Conservation (phyloP, 805 yeast species). For the Kuraishia ogatae region DNA sequence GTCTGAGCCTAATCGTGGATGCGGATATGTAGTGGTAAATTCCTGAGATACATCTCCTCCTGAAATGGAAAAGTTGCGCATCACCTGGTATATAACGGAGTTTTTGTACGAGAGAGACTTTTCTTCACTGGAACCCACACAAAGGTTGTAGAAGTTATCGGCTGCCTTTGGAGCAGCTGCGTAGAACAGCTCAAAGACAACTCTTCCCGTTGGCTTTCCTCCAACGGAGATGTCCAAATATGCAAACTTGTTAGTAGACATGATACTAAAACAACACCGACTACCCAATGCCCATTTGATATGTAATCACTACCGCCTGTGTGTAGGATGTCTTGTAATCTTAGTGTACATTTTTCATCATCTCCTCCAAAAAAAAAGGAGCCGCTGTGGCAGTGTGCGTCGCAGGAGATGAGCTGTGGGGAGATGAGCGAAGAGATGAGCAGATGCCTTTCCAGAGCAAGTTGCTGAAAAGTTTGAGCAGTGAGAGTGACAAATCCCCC, state of each 20-base stretch:
- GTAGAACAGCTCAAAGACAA: conserved; percentile 46
- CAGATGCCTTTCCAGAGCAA: not conserved
- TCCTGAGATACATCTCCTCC: conserved; percentile 43
- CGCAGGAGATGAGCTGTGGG: not conserved
- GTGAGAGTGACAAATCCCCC: too few relatives aligned
- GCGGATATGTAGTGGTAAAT: conserved; percentile 12
- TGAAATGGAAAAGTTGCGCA: conserved; percentile 65
- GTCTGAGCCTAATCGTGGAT: conserved; percentile 22
- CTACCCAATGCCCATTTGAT: too few relatives aligned
- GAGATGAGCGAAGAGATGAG: not conserved
- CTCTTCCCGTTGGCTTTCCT: conserved; percentile 37
- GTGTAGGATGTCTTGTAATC: too few relatives aligned
- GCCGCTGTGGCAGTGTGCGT: not conserved
- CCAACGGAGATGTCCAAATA: conserved; percentile 48
- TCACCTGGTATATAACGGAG: conserved; percentile 50
- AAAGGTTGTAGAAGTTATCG: conserved; percentile 40
- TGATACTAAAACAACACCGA: too few relatives aligned
- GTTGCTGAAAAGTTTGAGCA: not conserved
- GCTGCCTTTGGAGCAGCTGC: conserved; percentile 49
- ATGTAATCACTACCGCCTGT: not conserved
- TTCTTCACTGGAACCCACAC: conserved; percentile 19
- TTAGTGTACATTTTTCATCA: not conserved
- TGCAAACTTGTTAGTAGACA: conserved; percentile 11
- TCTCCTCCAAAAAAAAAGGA: not conserved
- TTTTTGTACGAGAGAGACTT: conserved; percentile 24